Base-by-base conservation (phyloP, 2,329 filamentous ascomycete species). In the Colletotrichum plurivorum region DNA sequence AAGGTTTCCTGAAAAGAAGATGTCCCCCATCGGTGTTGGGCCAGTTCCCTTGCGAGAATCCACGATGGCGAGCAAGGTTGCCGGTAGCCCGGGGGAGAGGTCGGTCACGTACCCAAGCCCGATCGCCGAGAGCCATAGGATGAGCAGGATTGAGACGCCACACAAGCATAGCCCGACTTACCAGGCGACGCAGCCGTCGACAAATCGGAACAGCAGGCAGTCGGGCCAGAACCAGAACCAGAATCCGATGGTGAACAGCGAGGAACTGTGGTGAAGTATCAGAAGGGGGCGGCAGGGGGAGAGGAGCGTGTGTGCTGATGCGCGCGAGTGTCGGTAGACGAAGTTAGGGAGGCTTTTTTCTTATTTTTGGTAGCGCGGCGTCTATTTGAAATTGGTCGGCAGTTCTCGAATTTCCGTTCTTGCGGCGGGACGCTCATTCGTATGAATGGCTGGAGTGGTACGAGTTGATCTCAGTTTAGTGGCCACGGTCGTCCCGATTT, bases 11-110 rank as follows among this genome's bases (percentile, higher is more conserved):
- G 67, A 69, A 12, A 66, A 61, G 49, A 69, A 67, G 25, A 69
- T 69, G 45, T 67, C 67, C 13, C 67, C 67, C 6, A 45, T 69
- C 18, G 67, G 67, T 9, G 51, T 69, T 4, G 63, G 67, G 1
- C 67, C 62, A 16, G 55, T 69, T n/a, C 51, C 67, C 27, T 52
- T 69, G 36, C 46, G 67, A 27, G 55, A 67, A 12, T 69, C 67
- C 36, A 69, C 67, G 3, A 69, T 69, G 67, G 67, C 67, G 8
- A 69, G 67, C 55, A 69, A 69, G 49, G 62, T 69, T 52, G 62
- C 63, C 6, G 63, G 43, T 9, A 69, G 62, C 12, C 55, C 67
- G 6, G 67, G 67, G n/a, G 56, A 69, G 39, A 66, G 63, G 22
- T 69, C 67, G 31, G 51, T 69, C 22, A 56, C 63, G 10, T 69